These are phyloP conservation scores for Colletotrichum falcatum DNA, from an alignment of 2,329 filamentous ascomycete genomes.

Conservation along the genomic window DNA sequence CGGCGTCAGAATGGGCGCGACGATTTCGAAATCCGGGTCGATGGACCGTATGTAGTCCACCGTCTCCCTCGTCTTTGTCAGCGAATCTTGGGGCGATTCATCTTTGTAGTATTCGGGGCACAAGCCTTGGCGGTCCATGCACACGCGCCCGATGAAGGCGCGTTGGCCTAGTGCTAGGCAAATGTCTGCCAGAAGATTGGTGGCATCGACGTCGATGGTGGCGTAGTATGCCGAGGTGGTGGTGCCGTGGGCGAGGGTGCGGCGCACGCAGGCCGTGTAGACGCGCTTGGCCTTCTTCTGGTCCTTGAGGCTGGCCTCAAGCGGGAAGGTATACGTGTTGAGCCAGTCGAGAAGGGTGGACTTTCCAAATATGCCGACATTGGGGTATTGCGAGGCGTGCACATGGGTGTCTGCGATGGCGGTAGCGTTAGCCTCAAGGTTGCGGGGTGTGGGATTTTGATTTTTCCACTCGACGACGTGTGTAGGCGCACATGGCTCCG, in stretches of 20 bases:
- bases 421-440: conserved; percentile 3
- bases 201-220: conserved; percentile 86
- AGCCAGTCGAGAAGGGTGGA: conserved; percentile 95
- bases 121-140: conserved; percentile 81
- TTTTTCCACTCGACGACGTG: neutral
- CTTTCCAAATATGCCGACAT: conserved; percentile 92
- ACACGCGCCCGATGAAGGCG: conserved; percentile 92
- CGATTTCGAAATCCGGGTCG: conserved; percentile 73
- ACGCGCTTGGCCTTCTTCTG: conserved; percentile 73
- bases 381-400: conserved; percentile 95
- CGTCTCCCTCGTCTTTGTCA: conserved; percentile 67
- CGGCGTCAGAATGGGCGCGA: conserved; percentile 85
- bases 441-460: neutral
- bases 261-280: conserved; percentile 81
- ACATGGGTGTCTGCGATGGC: conserved; percentile 85
- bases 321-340: conserved; percentile 92
- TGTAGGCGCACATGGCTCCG: neutral
- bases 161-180: conserved; percentile 85
- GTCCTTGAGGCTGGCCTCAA: conserved; percentile 81
- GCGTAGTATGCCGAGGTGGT: conserved; percentile 97
- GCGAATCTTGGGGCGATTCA: conserved; percentile 67
- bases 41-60: conserved; percentile 75
- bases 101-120: conserved; percentile 87
- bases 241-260: conserved; percentile 89
- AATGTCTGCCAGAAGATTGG: conserved; percentile 89